Percentiles rank a stretch among this genome's conserved stretches.
These are phyloP conservation scores for Plasmodium relictum DNA, from an alignment of 169 alveolate genomes.

Conservation along the genomic window DNA sequence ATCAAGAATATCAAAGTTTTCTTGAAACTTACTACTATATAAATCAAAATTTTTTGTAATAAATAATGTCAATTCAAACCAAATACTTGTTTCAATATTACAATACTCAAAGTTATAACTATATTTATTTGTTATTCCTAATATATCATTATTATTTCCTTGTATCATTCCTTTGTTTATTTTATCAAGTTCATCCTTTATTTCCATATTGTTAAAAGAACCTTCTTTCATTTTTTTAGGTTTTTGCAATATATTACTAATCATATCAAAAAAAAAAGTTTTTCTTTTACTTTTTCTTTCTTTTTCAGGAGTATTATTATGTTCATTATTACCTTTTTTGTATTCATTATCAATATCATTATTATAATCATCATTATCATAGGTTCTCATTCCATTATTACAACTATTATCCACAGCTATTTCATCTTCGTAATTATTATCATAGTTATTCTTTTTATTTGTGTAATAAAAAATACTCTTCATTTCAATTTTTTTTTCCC, in stretches of 20 bases:
- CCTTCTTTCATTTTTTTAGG: slow-evolving; percentile 48
- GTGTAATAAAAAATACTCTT: slow-evolving; percentile 50
- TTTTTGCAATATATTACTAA: slow-evolving; percentile 59
- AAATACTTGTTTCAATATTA: slow-evolving; percentile 76
- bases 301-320: slow-evolving; percentile 15
- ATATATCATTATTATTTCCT: slow-evolving; percentile 14
- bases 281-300: slow-evolving; percentile 13
- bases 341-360: slow-evolving; percentile 3
- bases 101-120: slow-evolving; percentile 63
- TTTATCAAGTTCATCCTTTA: slow-evolving; percentile 71
- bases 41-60: slow-evolving; percentile 60
- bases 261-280: slow-evolving; percentile 47
- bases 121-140: slow-evolving; percentile 65
- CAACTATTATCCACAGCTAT: not conserved
- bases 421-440: slow-evolving; percentile 4
- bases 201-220: slow-evolving; percentile 16
- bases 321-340: not conserved
- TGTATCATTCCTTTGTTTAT: slow-evolving; percentile 25
- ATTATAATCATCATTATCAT: slow-evolving; percentile 8
- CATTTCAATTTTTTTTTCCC: slow-evolving; percentile 71
- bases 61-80: slow-evolving; percentile 73
- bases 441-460: not conserved
- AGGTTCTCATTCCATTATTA: not conserved
- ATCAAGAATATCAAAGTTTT: slow-evolving; percentile 71
- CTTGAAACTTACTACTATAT: slow-evolving; percentile 57